Percentiles rank a stretch among this genome's conserved stretches.
Conservation (phyloP, 2,329 filamentous ascomycete genomes). For the Seiridium unicorne region DNA sequence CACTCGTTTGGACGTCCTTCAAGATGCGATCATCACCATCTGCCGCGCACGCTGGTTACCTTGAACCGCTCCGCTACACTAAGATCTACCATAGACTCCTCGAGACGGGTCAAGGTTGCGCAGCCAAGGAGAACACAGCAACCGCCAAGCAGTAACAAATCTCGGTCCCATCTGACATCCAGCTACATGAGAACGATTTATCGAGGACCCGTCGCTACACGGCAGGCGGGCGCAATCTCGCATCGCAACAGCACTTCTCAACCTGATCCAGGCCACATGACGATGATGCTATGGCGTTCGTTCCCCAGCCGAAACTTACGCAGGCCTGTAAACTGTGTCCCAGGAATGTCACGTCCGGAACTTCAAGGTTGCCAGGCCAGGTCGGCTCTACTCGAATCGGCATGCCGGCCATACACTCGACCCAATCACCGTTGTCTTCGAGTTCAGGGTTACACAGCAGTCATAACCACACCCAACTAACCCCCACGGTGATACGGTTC, state of each 20-base stretch:
- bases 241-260: neutral
- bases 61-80: too few relatives aligned
- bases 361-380: neutral
- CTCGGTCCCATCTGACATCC: neutral
- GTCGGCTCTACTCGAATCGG: neutral
- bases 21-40: neutral
- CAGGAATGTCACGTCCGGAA: neutral
- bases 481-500: conserved; percentile 2
- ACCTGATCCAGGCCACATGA: neutral
- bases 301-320: too few relatives aligned
- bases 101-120: neutral
- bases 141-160: conserved; percentile 2
- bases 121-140: conserved; percentile 4
- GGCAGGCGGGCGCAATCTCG: neutral
- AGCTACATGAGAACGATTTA: too few relatives aligned
- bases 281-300: neutral
- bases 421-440: neutral
- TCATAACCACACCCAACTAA: neutral
- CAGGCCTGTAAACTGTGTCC: neutral
- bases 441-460: neutral
- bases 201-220: too few relatives aligned
- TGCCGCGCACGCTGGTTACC: too few relatives aligned
- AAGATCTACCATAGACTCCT: neutral
- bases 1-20: neutral
- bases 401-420: neutral